Base-by-base conservation (phyloP, 2,329 filamentous ascomycete species). In the Penicillium olsonii region DNA sequence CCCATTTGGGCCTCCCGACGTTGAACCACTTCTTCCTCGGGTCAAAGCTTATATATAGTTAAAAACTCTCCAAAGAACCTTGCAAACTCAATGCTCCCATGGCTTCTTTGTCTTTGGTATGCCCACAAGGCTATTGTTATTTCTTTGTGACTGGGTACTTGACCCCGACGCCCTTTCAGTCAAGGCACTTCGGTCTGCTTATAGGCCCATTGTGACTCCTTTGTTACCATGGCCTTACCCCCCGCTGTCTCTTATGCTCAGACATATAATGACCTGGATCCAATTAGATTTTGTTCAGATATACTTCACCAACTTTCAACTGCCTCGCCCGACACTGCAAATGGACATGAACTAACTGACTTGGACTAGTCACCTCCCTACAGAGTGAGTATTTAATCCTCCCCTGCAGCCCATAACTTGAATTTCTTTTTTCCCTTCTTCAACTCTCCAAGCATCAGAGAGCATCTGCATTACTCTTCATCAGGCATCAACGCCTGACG, bases 361-460 rank as follows among this genome's bases (percentile, higher is more conserved):
- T 12, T n/a, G 29, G 29, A n/a, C 7, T n/a, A n/a, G 11, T 14
- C 12, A 12, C 29, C 4, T n/a, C 29, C 29, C 29, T 31, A 14
- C 12, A 31, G 12, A 31, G 12, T 18, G 12, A 22, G n/a, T n/a
- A 2, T 33, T 46, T 45, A 46, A 22, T 8, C 15, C 5, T 35
- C 19, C 2, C 34, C 8, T 1, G 19, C 12, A 9, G 22, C 26
- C 2, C n/a, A 7, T 46, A 24, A 18, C 2, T 10, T n/a, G 2
- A 18, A 2, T 19, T 15, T 24, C 18, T 27, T 43, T 43, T 37
- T 27, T 53, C 27, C 10, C 37, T 37, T 45, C 42, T 45, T 42
- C 45, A 50, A 42, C 49, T 45, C 45, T 31, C 38, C 2, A 24
- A 24, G 22, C 22, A 5, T 24, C 5, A 8, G 22, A 24, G 22